These are phyloP conservation scores for Lentinula sp. DNA, from an alignment of 768 basidiomycete species.

Conservation along the genomic window DNA sequence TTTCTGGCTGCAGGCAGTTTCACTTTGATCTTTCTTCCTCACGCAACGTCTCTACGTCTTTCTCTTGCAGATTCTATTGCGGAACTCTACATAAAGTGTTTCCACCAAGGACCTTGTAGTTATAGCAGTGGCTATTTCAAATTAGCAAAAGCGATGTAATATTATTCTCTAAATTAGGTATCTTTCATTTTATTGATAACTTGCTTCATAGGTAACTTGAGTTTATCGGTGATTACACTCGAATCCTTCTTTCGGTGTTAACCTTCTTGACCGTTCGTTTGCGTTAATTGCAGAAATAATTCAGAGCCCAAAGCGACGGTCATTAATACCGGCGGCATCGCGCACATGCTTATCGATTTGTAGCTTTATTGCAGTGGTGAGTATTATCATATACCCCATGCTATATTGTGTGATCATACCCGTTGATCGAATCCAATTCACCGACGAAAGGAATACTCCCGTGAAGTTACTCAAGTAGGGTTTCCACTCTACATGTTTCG, in stretches of 20 bases:
- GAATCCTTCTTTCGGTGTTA: neutral
- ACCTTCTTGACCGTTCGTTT: neutral
- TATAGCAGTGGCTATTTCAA: neutral
- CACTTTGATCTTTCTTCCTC: neutral
- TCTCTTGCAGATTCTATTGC: neutral
- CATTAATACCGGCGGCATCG: neutral
- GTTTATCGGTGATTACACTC: neutral
- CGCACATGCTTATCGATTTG: neutral
- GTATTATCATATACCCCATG: too few relatives aligned
- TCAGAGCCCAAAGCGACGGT: neutral
- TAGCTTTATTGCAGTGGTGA: too few relatives aligned
- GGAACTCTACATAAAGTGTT: neutral
- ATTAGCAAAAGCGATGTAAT: conserved; percentile 1
- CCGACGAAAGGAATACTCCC: too few relatives aligned
- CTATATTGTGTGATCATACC: too few relatives aligned
- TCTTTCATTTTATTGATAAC: neutral
- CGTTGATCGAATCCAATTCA: too few relatives aligned
- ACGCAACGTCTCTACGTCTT: neutral
- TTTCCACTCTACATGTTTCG: too few relatives aligned
- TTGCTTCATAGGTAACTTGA: neutral
- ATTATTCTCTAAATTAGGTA: neutral
- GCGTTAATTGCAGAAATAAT: neutral
- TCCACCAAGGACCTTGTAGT: neutral
- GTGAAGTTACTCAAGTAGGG: too few relatives aligned
- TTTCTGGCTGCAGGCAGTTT: neutral